A percentile compares a stretch with the other conserved stretches of the same genome.
Evolutionary conservation across 495 filamentous ascomycete genomes (phyloP).

Genomic region (Talaromyces borbonicus): DNA sequence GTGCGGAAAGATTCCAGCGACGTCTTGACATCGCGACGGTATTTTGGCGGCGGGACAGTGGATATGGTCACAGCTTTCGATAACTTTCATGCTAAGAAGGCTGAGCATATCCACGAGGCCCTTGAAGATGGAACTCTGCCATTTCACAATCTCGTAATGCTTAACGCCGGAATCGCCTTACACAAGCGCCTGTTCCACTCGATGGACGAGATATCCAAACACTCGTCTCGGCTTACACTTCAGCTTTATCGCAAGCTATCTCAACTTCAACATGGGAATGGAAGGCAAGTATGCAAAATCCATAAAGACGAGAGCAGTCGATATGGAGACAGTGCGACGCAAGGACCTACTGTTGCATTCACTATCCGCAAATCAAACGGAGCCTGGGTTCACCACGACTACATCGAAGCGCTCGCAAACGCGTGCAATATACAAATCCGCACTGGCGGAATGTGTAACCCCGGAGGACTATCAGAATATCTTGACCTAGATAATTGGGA

Average conservation of each 20-base stretch:
- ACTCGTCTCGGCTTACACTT: constrained; percentile 48
- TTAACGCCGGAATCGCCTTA: constrained; percentile 57
- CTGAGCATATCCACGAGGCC: constrained; percentile 47
- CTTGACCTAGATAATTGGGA: constrained; percentile 44
- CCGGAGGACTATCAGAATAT: constrained; percentile 40
- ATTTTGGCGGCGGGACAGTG: constrained; percentile 73
- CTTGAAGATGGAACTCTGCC: constrained; percentile 73
- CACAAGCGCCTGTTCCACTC: constrained; percentile 53
- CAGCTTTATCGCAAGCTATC: constrained; percentile 41
- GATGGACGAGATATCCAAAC: constrained; percentile 51
- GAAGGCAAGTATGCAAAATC: constrained; percentile 43
- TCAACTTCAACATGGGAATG: constrained; percentile 49
- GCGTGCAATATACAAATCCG: constrained; percentile 55
- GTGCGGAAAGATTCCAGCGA: constrained; percentile 53
- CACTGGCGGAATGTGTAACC: constrained; percentile 58
- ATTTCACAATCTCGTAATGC: constrained; percentile 67
- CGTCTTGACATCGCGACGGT: constrained; percentile 51
- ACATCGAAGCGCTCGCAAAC: constrained; percentile 55
- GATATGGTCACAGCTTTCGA: constrained; percentile 52
- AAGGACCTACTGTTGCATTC: constrained; percentile 65
- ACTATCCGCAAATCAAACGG: constrained; percentile 50
- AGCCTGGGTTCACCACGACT: constrained; percentile 43
- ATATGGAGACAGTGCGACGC: constrained; percentile 47
- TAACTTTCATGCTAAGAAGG: constrained; percentile 57
- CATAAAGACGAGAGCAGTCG: constrained; percentile 44